phyloP scores from a whole-genome alignment of 805 yeast species.

The Huiozyma sinensis region DNA sequence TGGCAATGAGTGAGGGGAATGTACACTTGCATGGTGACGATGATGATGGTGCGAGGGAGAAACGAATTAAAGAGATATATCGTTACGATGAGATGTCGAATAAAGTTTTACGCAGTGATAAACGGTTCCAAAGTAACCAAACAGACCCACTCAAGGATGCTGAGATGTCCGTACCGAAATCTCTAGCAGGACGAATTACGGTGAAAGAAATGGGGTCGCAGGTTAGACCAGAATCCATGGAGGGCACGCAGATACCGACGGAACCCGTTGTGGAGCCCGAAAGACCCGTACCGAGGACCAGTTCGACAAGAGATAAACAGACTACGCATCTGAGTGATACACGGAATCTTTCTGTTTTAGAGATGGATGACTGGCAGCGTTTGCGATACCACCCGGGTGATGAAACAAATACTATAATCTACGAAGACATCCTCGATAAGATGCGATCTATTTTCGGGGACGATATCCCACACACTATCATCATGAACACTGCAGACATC shows the following conservation, averaged over 20 bases:
- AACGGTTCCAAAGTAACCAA: slow-evolving; percentile 36
- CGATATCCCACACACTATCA: slow-evolving; percentile 68
- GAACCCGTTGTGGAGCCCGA: slow-evolving; percentile 12
- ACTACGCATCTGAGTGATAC: neutral
- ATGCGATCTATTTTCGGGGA: slow-evolving; percentile 44
- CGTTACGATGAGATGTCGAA: slow-evolving; percentile 69
- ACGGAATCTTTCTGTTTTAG: slow-evolving; percentile 24
- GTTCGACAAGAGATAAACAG: neutral
- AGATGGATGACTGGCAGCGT: slow-evolving; percentile 34
- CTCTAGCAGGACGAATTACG: slow-evolving; percentile 59
- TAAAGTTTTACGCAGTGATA: slow-evolving; percentile 55
- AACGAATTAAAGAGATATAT: slow-evolving; percentile 31
- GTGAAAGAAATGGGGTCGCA: slow-evolving; percentile 58
- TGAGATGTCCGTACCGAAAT: slow-evolving; percentile 54
- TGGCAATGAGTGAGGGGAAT: neutral
- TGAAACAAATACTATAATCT: slow-evolving; percentile 38
- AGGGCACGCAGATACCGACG: slow-evolving; percentile 9
- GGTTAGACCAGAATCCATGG: slow-evolving; percentile 2
- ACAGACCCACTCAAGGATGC: slow-evolving; percentile 34
- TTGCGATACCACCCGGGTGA: slow-evolving; percentile 55
- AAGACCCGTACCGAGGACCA: slow-evolving; percentile 7
- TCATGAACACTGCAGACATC: slow-evolving; percentile 31
- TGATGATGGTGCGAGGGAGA: slow-evolving; percentile 5
- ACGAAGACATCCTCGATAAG: slow-evolving; percentile 51
- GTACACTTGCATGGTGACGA: neutral